A percentile compares a stretch with the other conserved stretches of the same genome.
Conservation (phyloP, 2,329 filamentous ascomycete species). For the Sarocladium oryzae region DNA sequence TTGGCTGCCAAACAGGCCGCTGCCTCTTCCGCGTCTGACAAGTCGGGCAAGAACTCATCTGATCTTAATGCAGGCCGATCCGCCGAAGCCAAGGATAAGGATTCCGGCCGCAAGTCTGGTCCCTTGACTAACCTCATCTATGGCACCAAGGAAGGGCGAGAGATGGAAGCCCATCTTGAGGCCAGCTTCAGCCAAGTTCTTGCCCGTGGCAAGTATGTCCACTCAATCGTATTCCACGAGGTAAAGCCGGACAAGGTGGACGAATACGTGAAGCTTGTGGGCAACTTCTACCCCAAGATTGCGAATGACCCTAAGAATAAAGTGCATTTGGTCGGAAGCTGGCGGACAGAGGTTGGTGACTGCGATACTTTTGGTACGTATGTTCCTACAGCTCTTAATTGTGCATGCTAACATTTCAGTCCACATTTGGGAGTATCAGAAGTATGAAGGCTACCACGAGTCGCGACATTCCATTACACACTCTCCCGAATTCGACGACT, state of each 20-base stretch:
- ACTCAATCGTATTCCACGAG: constrained; percentile 94
- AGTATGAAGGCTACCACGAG: constrained; percentile 91
- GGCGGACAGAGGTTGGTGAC: constrained; percentile 95
- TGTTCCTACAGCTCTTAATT: neutral
- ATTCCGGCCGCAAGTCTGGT: constrained; percentile 59
- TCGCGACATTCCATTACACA: constrained; percentile 79
- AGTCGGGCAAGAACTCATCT: constrained; percentile 32
- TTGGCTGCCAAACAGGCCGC: constrained; percentile 31
- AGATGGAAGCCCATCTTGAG: constrained; percentile 93
- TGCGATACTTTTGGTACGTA: constrained; percentile 86
- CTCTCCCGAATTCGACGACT: constrained; percentile 77
- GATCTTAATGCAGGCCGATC: constrained; percentile 30
- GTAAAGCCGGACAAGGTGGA: constrained; percentile 94
- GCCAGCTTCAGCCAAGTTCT: constrained; percentile 92
- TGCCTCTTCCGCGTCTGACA: constrained; percentile 31
- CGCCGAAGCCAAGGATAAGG: constrained; percentile 50
- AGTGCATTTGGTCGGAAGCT: constrained; percentile 94
- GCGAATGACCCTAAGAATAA: constrained; percentile 80
- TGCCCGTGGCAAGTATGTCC: constrained; percentile 94
- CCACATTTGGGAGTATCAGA: constrained; percentile 99
- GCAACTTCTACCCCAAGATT: constrained; percentile 87
- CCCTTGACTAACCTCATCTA: constrained; percentile 87
- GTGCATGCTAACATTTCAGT: constrained; percentile 46
- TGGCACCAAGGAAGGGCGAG: constrained; percentile 89
- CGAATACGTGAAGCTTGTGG: constrained; percentile 86